A percentile compares a stretch with the other conserved stretches of the same genome.
These are phyloP conservation scores for Salmacisia buchloeana DNA, from an alignment of 1,284 basidiomycete species.

Conservation along the genomic window DNA sequence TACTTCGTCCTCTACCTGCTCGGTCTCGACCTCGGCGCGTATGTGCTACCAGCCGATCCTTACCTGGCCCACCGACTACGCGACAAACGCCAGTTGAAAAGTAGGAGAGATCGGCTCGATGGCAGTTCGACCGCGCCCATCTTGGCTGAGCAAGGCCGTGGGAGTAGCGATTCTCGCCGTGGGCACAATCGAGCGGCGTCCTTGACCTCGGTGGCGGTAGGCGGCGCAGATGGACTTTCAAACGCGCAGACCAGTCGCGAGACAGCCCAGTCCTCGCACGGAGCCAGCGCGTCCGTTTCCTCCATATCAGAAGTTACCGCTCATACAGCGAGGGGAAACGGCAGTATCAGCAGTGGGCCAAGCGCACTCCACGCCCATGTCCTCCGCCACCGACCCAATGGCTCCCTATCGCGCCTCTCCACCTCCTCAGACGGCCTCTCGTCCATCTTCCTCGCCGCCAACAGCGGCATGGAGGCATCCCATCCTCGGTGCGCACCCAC, in stretches of 20 bases:
- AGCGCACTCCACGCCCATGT: slow-evolving; percentile 5
- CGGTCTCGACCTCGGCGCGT: slow-evolving; percentile 73
- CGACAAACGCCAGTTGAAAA: slow-evolving; percentile 9
- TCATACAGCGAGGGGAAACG: no score
- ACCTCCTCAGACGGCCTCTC: not conserved
- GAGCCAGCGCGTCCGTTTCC: not conserved
- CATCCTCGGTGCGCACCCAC: not conserved
- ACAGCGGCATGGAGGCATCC: no score
- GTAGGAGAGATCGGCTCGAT: slow-evolving; percentile 12
- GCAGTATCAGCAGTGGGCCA: no score
- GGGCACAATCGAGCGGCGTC: slow-evolving; percentile 70
- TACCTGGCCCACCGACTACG: slow-evolving; percentile 35
- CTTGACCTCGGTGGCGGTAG: slow-evolving; percentile 48
- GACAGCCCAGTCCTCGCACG: not conserved
- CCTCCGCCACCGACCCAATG: not conserved
- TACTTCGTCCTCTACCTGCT: slow-evolving; percentile 85
- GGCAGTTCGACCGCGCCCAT: no score
- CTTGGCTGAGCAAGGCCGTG: no score
- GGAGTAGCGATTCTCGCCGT: no score
- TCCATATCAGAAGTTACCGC: no score
- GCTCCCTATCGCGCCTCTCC: not conserved
- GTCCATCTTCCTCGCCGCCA: not conserved
- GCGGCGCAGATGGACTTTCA: no score
- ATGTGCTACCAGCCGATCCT: slow-evolving; percentile 72
- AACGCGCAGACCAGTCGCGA: no score